Conservation (phyloP, 139 green algal species). For the Haematococcus sp. region DNA sequence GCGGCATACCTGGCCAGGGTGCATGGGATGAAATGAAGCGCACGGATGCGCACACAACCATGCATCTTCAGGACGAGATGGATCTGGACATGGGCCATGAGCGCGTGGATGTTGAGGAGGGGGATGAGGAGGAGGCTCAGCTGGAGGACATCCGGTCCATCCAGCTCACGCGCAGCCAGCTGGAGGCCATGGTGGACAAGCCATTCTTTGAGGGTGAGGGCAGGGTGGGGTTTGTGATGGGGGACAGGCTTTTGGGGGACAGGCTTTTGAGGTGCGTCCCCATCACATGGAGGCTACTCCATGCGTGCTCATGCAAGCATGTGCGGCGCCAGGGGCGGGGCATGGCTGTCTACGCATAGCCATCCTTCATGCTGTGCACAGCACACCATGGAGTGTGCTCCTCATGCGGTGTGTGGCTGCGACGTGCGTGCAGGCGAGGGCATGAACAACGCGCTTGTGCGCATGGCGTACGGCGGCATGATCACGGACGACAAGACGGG, state of each 20-base stretch:
- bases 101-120: conserved; percentile 6
- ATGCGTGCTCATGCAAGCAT: no score
- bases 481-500: not conserved
- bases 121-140: conserved; percentile 20
- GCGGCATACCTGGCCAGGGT: no score
- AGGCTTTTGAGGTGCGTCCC: no score
- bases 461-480: conserved; percentile 34
- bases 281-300: not conserved
- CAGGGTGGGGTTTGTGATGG: no score
- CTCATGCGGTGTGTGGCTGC: no score
- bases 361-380: no score
- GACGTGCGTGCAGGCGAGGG: conserved; percentile 8
- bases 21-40: no score
- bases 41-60: no score
- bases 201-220: conserved; percentile 39
- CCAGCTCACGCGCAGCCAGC: conserved; percentile 29
- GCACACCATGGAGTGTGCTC: no score
- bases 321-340: no score
- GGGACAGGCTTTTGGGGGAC: no score
- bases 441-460: conserved; percentile 36
- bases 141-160: conserved; percentile 24
- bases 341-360: no score
- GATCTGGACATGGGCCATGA: conserved; percentile 1
- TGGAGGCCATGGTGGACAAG: conserved; percentile 51
- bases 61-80: conserved; percentile 3